Conservation (phyloP, 192 early-diverging fungal species). For the Entomortierella lignicola region DNA sequence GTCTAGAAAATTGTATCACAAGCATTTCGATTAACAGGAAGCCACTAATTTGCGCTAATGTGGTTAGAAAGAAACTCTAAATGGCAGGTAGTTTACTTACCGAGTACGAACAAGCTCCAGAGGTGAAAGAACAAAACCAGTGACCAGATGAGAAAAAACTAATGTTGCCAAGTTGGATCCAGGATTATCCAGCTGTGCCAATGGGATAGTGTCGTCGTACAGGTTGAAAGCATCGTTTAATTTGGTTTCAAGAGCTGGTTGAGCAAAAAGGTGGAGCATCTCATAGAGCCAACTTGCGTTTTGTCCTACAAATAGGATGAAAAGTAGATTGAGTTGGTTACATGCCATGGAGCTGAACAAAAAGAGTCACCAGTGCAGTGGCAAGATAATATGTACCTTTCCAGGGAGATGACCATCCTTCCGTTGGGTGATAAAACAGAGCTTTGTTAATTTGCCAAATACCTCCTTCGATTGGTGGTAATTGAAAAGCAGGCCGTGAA, state of each 20-base stretch:
- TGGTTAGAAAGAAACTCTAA: neutral
- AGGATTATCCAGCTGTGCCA: constrained; percentile 67
- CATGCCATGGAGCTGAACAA: neutral
- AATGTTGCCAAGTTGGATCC: constrained; percentile 77
- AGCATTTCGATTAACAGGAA: neutral
- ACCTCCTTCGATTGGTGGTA: constrained; percentile 69
- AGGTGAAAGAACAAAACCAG: constrained; percentile 87
- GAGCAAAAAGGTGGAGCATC: constrained; percentile 76
- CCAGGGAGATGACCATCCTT: constrained; percentile 68
- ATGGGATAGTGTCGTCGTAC: constrained; percentile 87
- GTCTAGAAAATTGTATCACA: constrained; percentile 44
- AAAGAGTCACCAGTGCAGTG: neutral
- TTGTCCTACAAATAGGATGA: constrained; percentile 64
- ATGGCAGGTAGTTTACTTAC: constrained; percentile 54
- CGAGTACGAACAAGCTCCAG: constrained; percentile 90
- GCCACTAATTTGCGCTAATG: neutral
- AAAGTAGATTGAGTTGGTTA: neutral
- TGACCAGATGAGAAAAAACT: constrained; percentile 77
- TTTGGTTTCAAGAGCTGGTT: constrained; percentile 87
- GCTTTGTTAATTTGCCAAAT: constrained; percentile 66
- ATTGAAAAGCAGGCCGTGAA: constrained; percentile 69
- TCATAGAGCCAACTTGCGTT: constrained; percentile 84
- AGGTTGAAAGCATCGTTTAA: constrained; percentile 92
- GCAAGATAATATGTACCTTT: constrained; percentile 52
- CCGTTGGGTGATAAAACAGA: constrained; percentile 70